phyloP scores from a whole-genome alignment of 768 basidiomycete species.

The Panaeolus papilionaceus region DNA sequence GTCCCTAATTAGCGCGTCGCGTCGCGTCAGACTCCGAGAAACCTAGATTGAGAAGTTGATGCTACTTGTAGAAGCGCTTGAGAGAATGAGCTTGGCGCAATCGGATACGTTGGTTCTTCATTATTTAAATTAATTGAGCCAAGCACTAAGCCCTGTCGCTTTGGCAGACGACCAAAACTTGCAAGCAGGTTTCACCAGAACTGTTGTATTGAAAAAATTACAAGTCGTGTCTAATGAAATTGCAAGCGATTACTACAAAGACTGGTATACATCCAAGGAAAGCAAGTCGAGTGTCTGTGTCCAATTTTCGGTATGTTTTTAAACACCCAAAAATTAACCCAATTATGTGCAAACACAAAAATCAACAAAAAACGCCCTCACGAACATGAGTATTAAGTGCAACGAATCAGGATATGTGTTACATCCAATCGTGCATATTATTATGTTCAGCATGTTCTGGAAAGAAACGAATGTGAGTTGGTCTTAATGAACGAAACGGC shows the following conservation, averaged over 20 bases:
- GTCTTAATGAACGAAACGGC: not conserved
- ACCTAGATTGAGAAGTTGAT: not conserved
- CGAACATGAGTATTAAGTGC: not conserved
- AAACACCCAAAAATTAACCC: not conserved
- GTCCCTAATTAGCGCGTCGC: conserved; percentile 1
- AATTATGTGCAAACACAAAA: not conserved
- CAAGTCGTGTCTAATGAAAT: not conserved
- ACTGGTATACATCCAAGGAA: not conserved
- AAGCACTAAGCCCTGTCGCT: too few species aligned
- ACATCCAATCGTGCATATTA: conserved; percentile 1
- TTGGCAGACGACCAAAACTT: too few species aligned
- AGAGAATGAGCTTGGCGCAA: not conserved
- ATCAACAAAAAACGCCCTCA: not conserved
- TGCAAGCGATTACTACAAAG: not conserved
- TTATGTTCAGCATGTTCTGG: conserved; percentile 1
- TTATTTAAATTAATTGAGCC: not conserved
- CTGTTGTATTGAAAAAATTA: not conserved
- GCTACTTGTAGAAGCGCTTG: not conserved
- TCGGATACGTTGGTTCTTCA: not conserved
- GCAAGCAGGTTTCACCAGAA: too few species aligned
- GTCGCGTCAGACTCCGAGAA: not conserved
- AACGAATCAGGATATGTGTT: not conserved
- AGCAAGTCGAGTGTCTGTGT: not conserved
- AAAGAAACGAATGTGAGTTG: conserved; percentile 8
- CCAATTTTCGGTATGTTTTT: not conserved